Evolutionary conservation across 192 early-diverging fungal genomes (phyloP), one percentile per base, ranked within the genome.

Genomic region (Coemansia umbellata): DNA sequence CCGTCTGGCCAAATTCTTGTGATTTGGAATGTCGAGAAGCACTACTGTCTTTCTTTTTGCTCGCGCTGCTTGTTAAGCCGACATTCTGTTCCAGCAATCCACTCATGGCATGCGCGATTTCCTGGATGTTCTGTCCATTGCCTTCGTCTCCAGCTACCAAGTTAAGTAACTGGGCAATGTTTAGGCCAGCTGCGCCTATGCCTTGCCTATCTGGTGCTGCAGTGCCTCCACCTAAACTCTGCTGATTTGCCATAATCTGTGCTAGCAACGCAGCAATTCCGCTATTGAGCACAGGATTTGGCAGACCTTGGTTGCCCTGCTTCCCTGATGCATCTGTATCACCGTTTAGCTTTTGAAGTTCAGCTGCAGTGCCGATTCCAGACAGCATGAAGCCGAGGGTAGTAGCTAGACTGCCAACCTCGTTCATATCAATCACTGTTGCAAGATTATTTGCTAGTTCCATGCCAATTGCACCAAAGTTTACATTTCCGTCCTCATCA

Each of bases 381-480:
- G 71, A 63, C 42, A 74, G 57, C 71, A 74, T 67, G 8, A 74
- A 32, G 0, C 71, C 71, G 0, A 74, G 23, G 0, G 71, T 63
- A 0, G 60, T 59, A 0, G 71, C 71, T 52, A 74, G 55, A 35
- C 33, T 67, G 15, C 71, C 71, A 13, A 74, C 55, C 30, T 74
- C 71, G 17, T 67, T 67, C 58, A 74, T 67, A 41, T 74, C 71
- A 21, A 74, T 62, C 6, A 74, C 71, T 13, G 62, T 74, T 11
- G 60, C 71, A 4, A 74, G 26, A 31, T 74, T 74, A 30, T 51
- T 66, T 1, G 71, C 59, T n/a, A 74, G 9, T 40, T 74, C 71
- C 3, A 63, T 15, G 1, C 64, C 71, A 39, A 74, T 74, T 4
- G 71, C 71, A 3, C 60, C 60, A 63, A 74, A 74, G 35, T 74